phyloP scores from a whole-genome alignment of 1,284 basidiomycete species.

The Ceratobasidium papillatum region DNA sequence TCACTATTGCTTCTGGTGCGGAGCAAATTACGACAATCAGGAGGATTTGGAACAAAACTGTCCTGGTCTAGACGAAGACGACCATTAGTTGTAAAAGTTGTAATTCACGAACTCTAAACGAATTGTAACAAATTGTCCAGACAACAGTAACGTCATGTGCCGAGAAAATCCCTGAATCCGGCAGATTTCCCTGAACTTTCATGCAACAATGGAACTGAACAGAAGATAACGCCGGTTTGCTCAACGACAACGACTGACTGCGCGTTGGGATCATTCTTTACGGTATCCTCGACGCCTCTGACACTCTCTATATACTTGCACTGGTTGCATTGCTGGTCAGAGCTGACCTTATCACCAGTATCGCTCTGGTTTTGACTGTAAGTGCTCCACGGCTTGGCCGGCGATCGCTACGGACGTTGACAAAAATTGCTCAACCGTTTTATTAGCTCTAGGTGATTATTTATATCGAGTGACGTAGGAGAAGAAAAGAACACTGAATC shows the following conservation, averaged over 20 bases:
- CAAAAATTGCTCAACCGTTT: neutral
- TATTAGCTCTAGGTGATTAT: neutral
- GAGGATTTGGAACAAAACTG: slow-evolving; percentile 72
- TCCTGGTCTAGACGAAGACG: slow-evolving; percentile 79
- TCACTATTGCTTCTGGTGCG: slow-evolving; percentile 88
- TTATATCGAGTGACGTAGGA: neutral
- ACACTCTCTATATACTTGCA: slow-evolving; percentile 15
- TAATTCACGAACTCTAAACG: neutral
- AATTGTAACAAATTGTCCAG: slow-evolving; percentile 11
- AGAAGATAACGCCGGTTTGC: neutral
- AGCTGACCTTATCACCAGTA: slow-evolving; percentile 8
- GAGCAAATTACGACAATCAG: slow-evolving; percentile 70
- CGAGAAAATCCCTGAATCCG: slow-evolving; percentile 12
- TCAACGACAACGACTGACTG: slow-evolving; percentile 24
- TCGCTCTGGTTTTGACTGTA: neutral
- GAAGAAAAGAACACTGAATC: neutral
- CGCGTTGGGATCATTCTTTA: neutral
- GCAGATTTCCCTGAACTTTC: slow-evolving; percentile 20
- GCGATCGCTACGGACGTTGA: neutral
- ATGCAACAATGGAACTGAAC: slow-evolving; percentile 32
- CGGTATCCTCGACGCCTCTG: neutral
- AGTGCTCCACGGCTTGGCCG: neutral
- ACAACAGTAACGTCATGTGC: slow-evolving; percentile 15
- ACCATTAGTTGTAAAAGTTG: slow-evolving; percentile 57
- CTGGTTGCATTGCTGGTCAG: slow-evolving; percentile 31